Conservation (phyloP, 2,329 filamentous ascomycete genomes). For the Epichloe amarillans region DNA sequence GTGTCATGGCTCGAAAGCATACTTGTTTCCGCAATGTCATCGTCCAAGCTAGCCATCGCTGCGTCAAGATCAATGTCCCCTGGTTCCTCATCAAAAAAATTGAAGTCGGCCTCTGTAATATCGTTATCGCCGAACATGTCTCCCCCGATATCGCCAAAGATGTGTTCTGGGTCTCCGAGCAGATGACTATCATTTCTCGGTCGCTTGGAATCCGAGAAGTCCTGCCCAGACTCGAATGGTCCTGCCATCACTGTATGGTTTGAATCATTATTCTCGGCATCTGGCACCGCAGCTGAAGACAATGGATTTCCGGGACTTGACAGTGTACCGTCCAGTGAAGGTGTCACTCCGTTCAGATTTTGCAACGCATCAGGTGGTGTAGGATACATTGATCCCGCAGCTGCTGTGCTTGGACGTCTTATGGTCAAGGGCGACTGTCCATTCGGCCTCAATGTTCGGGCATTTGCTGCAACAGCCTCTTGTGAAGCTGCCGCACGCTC, state of each 20-base stretch:
- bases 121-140: constrained; percentile 61
- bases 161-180: constrained; percentile 38
- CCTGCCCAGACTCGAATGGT: constrained; percentile 15
- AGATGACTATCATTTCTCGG: constrained; percentile 29
- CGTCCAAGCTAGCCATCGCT: constrained; percentile 11
- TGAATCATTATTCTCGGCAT: constrained; percentile 13
- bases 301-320: constrained; percentile 40
- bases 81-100: constrained; percentile 60
- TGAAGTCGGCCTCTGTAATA: constrained; percentile 74
- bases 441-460: constrained; percentile 28
- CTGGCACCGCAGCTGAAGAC: constrained; percentile 17
- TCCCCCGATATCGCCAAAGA: constrained; percentile 58
- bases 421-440: constrained; percentile 39
- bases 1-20: background rate
- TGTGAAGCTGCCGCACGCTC: constrained; percentile 33
- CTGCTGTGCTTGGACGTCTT: constrained; percentile 33
- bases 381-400: constrained; percentile 49
- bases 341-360: constrained; percentile 36
- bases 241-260: constrained; percentile 11
- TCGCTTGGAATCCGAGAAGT: constrained; percentile 28
- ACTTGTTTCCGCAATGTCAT: constrained; percentile 5
- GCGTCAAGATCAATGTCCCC: constrained; percentile 26
- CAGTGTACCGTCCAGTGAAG: constrained; percentile 40
- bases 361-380: constrained; percentile 57
- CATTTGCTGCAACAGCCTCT: constrained; percentile 29